Evolutionary conservation across 1,284 basidiomycete species (phyloP), one percentile per base, ranked within the genome.

Genomic region (Anthracocystis panici-leucophaei): DNA sequence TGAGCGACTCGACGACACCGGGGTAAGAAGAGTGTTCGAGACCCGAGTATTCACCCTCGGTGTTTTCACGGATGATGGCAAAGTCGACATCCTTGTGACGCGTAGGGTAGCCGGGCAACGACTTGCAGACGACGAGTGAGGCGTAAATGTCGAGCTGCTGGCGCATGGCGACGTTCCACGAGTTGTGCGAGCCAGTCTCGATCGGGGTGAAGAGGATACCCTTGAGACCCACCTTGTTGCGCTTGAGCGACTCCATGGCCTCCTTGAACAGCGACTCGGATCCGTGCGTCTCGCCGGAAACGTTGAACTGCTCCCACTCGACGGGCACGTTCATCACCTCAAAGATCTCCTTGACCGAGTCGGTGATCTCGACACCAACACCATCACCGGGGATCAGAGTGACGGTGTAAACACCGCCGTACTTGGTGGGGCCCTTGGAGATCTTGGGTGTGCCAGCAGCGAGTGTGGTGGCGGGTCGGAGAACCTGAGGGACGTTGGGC

Each of bases 111-210:
- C 97, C 97, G n/a, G 94, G 93, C 60, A 99, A 91, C 57, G 95
- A 94, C 88, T 98, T 98, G 92, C 97, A 99, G 65, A 98, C 90
- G 64, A 97, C 94, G 81, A 99, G 93, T 25, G 95, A 97, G 45
- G 97, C 96, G 87, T 98, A 99, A 81, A 99, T 99, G 87, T 99
- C 96, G 82, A 99, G 92, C 85, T 96, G 93, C 87, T 98, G 96
- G 82, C 97, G 93, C 94, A 99, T 97, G 76, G 97, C 97, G 67
- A 99, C 96, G 87, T 99, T 99, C 97, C 97, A 99, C 72, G 95
- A 98, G 83, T 97, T 95, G 88, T 99, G 97, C 27, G 95, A 95
- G 40, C 91, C 91, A 85, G 94, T 92, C 64, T 95, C 97, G 84
- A 97, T 95, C 79, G 96, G 97, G 51, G 97, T 99, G 89, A 96